A percentile compares a stretch with the other conserved stretches of the same genome.
phyloP scores from a whole-genome alignment of 73 alveolate species.

The Uronychia setigera region DNA sequence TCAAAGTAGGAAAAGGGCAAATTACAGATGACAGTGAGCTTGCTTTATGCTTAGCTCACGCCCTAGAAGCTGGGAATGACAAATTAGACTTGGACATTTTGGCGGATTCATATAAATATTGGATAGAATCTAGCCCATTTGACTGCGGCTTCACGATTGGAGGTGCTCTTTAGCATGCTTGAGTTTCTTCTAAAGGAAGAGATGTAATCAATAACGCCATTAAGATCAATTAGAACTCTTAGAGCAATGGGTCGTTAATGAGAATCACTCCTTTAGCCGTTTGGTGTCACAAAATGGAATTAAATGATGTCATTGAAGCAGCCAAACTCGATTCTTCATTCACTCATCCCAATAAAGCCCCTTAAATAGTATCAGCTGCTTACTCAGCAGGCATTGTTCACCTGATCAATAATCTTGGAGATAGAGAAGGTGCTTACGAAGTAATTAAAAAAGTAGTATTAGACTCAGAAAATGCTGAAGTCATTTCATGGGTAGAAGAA shows the following conservation, averaged over 20 bases:
- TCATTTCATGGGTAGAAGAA: neutral
- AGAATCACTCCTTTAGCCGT: slow-evolving; percentile 73
- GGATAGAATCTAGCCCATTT: slow-evolving; percentile 1
- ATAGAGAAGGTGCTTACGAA: slow-evolving; percentile 8
- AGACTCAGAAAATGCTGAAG: neutral
- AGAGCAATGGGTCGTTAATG: slow-evolving; percentile 74
- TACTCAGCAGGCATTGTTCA: slow-evolving; percentile 25
- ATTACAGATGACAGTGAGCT: slow-evolving; percentile 61
- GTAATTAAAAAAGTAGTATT: slow-evolving; percentile 13
- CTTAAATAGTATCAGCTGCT: slow-evolving; percentile 8
- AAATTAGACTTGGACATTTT: neutral
- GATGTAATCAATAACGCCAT: neutral
- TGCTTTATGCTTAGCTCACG: slow-evolving; percentile 52
- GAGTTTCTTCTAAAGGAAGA: neutral
- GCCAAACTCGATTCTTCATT: slow-evolving; percentile 26
- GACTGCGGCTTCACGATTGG: slow-evolving; percentile 43
- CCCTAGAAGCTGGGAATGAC: slow-evolving; percentile 4
- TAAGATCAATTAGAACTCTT: slow-evolving; percentile 17
- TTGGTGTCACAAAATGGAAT: slow-evolving; percentile 27
- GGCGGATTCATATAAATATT: neutral
- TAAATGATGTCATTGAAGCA: slow-evolving; percentile 33
- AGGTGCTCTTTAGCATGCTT: slow-evolving; percentile 8
- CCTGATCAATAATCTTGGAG: slow-evolving; percentile 28
- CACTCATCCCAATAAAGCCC: slow-evolving; percentile 45
- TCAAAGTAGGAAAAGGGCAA: slow-evolving; percentile 42